Base-by-base conservation (phyloP, 495 filamentous ascomycete species). In the Chaetomium cochliodes region DNA sequence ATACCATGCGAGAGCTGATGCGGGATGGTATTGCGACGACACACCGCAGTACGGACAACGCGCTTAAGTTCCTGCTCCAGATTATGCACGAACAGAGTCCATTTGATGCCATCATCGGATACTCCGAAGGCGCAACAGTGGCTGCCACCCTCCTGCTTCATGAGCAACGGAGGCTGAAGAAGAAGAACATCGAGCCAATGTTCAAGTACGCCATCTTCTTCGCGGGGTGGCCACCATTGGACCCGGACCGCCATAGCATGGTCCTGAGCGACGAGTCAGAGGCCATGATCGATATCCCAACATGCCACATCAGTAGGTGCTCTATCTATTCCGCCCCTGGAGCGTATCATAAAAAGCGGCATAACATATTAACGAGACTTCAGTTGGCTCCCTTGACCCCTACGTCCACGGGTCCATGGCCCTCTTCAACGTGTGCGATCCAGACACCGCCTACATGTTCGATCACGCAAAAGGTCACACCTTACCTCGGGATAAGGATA, bases 71-170 rank as follows among this genome's bases (percentile, higher is more conserved):
- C 46, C 70, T 83, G 15, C 59, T 79, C 41, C 73, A 79, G 25
- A 76, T 82, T 57, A 80, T 84, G 76, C 74, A 82, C 13, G 77
- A 83, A 62, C 74, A 81, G 12, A 81, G 81, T 0, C 80, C 81
- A 0, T 84, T 82, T 49, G 78, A 82, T 47, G 78, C 73, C 53
- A 80, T 87, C 51, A 82, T 87, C 56, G 85, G 85, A 0, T 88
- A 86, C 61, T 87, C 85, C 0, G 86, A 88, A 64, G 87, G 87
- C 22, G 86, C 84, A 12, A 81, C 79, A 0, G 77, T 87, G 8
- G 87, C 85, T 0, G 81, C 81, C 5, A 83, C 82, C 2, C 70
- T 86, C 16, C 67, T 85, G n/a, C 72, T 85, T 0, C 80, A 84
- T 49, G 83, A 86, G 63, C 74, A 81, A 68, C 73, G 78, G 18